Evolutionary conservation across 106 monocot species (phyloP), one percentile per base, ranked within the genome.

Genomic region (Dendrobium chrysotoxum): DNA sequence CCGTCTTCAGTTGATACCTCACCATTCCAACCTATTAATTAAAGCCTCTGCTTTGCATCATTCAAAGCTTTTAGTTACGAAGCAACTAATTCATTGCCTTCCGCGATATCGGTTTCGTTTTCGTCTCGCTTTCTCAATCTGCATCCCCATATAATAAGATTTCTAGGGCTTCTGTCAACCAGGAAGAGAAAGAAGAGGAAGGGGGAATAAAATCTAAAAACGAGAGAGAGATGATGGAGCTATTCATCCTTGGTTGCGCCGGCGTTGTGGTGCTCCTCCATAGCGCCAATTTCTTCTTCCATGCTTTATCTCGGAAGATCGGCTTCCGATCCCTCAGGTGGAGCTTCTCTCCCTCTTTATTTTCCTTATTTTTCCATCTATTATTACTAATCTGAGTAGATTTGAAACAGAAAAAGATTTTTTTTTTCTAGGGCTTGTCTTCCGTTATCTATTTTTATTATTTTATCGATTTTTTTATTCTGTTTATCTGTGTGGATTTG

Each of bases 231-330:
- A 87, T 87, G 86, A 41, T 87, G 70, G 86, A 87, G 68, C 67
- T 87, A 18, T 71, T 87, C 71, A 10, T 87, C 45, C 73, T 87
- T 3, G 83, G 86, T 0, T 87, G 86, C 81, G 80, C 83, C 71
- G 80, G 86, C 68, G 80, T 87, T 25, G 86, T 87, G 64, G 72
- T 83, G 57, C 73, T 87, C 81, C 80, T 87, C 77, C 86, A 87
- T 46, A 80, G 86, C 57, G 86, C 83, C 72, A 87, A 83, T 72
- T 81, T 87, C 80, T 81, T 83, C 80, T 81, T 83, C 71, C 80
- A 80, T 31, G 80, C 61, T 17, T 80, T 87, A 45, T 83, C 44
- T n/a, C 82, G 47, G 10, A 82, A 35, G 23, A 44, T 61, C 65
- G 25, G 40, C 71, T 31, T 53, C 70, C 79, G 83, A 53, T 61